phyloP scores from a whole-genome alignment of 2,329 filamentous ascomycete species.

The Hymenoscyphus occultus region DNA sequence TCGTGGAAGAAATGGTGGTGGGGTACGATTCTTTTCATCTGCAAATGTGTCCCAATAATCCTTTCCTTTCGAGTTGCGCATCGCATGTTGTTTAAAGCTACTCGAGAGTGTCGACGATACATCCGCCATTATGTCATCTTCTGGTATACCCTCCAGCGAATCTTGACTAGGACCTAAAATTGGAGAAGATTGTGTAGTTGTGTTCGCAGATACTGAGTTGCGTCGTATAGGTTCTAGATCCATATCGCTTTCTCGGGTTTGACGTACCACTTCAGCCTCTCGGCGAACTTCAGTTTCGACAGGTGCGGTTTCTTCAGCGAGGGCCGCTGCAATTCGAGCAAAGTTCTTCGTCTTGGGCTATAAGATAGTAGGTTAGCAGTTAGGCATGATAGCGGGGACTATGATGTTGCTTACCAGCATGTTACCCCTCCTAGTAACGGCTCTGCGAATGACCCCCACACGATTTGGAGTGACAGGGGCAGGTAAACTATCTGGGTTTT shows the following conservation, averaged over 20 bases:
- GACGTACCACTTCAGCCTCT: conserved; percentile 92
- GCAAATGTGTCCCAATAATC: conserved; percentile 81
- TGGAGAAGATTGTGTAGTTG: conserved; percentile 67
- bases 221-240: conserved; percentile 50
- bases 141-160: conserved; percentile 67
- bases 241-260: conserved; percentile 86
- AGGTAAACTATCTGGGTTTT: conserved; percentile 40
- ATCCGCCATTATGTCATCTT: conserved; percentile 66
- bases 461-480: conserved; percentile 44
- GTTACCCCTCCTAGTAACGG: conserved; percentile 84
- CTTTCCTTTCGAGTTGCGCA: conserved; percentile 68
- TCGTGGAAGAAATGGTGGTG: conserved; percentile 54
- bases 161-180: conserved; percentile 57
- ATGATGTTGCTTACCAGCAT: conserved; percentile 63
- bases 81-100: conserved; percentile 72
- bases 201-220: conserved; percentile 46
- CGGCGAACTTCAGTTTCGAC: conserved; percentile 84
- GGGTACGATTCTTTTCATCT: conserved; percentile 56
- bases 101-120: conserved; percentile 47
- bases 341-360: conserved; percentile 97
- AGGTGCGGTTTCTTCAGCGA: conserved; percentile 84
- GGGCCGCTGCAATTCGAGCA: conserved; percentile 83
- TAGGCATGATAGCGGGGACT: background rate
- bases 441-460: conserved; percentile 70
- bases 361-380: conserved; percentile 32